Conservation (phyloP, 192 early-diverging fungal genomes). For the Backusella circina region DNA sequence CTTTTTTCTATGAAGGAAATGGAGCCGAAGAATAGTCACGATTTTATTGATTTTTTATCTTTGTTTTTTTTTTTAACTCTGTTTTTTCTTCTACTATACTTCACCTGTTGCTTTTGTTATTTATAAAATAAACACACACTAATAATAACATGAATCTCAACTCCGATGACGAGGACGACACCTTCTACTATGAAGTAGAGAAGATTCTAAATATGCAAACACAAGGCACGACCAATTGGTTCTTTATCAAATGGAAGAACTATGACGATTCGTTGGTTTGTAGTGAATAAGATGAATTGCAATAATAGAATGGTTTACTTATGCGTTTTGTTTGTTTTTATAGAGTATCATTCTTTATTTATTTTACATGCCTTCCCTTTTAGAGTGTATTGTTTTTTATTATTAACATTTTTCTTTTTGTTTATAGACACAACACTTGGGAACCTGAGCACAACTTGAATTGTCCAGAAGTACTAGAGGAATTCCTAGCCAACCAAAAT, state of each 20-base stretch:
- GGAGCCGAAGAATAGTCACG: no score
- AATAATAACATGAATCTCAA: neutral
- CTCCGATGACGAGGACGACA: neutral
- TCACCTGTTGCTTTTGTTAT: neutral
- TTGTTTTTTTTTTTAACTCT: no score
- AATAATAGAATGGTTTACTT: neutral
- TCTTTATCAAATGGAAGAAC: slow-evolving; percentile 8
- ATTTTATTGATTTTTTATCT: no score
- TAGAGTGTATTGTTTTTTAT: no score
- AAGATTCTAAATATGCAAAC: neutral
- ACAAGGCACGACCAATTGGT: neutral
- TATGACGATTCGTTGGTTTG: neutral
- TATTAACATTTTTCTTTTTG: neutral
- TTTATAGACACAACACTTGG: slow-evolving; percentile 2
- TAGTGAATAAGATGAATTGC: neutral
- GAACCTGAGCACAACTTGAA: slow-evolving; percentile 5
- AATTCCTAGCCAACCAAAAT: neutral
- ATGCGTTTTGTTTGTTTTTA: neutral
- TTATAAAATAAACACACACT: neutral
- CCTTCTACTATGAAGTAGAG: slow-evolving; percentile 9
- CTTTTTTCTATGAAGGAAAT: no score
- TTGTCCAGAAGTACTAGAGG: neutral
- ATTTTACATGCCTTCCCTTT: neutral
- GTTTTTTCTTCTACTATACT: neutral
- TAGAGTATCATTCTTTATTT: neutral